Base-by-base conservation (phyloP, 352 stramenopile genomes). In the Pythium aristosporum region DNA sequence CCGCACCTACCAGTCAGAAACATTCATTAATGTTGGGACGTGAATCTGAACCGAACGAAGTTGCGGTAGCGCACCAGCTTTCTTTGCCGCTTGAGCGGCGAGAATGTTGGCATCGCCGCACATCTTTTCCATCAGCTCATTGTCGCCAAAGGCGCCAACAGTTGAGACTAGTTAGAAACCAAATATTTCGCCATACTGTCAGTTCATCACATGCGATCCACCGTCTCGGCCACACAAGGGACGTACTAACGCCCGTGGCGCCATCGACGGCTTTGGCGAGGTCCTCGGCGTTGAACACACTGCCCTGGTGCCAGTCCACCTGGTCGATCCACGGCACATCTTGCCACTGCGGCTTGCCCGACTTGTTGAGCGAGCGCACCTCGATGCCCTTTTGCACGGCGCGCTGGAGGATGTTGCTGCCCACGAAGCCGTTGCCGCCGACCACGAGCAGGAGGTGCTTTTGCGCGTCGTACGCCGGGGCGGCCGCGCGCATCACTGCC, bases 341-440 rank as follows among this genome's bases (percentile, higher is more conserved):
- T 66, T 82, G 71, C 84, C 86, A 92, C 54, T 82, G 58, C 20
- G 90, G 90, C 62, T 92, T 89, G 57, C 90, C 88, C 37, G 82
- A 90, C 43, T 75, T 80, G 67, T 88, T 96, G 25, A 97, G 78
- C 59, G 85, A 96, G 62, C 86, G 87, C 71, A 96, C 88, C 11
- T 85, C 75, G 54, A 96, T 94, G 53, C 80, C 83, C 42, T 95
- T 96, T 69, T 95, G 79, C 34, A 96, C 80, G 13, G 88, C 88
- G 20, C 85, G 85, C 65, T 96, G 83, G 20, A 96, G 72, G 55
- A 96, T 88, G 74, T 97, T 97, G 72, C 88, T 92, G 59, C 90
- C 90, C 36, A 96, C 88, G 71, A 95, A 97, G 61, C 88, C 88
- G 49, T 88, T 96, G 55, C 90, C 90, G 39, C 88, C 88, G n/a